Conservation (phyloP, 2,329 filamentous ascomycete genomes). For the Geosmithia putterillii region DNA sequence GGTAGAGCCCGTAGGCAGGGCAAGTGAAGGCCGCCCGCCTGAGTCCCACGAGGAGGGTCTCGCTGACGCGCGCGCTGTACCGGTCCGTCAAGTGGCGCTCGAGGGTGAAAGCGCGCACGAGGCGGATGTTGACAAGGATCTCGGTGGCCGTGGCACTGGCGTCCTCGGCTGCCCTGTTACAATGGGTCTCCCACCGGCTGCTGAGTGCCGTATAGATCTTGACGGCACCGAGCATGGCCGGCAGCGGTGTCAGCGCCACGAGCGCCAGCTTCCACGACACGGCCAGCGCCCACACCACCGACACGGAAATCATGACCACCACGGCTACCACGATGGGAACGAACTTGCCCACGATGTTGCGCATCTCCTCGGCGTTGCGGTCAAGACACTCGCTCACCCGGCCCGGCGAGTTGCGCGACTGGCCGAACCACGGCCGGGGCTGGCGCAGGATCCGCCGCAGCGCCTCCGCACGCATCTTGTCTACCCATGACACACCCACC, state of each 20-base stretch:
- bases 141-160: slow-evolving; percentile 53
- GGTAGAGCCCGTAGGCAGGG: slow-evolving; percentile 64
- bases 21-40: slow-evolving; percentile 56
- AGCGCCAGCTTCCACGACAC: slow-evolving; percentile 73
- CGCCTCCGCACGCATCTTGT: slow-evolving; percentile 55
- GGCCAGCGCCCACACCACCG: slow-evolving; percentile 60
- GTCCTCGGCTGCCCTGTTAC: slow-evolving; percentile 48
- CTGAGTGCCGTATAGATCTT: slow-evolving; percentile 53
- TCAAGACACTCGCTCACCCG: slow-evolving; percentile 63
- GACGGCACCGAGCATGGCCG: slow-evolving; percentile 54
- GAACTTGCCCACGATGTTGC: slow-evolving; percentile 70
- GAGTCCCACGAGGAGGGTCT: slow-evolving; percentile 48
- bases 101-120: slow-evolving; percentile 63
- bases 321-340: slow-evolving; percentile 58
- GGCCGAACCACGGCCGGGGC: slow-evolving; percentile 67
- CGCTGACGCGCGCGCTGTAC: slow-evolving; percentile 38
- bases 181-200: slow-evolving; percentile 58
- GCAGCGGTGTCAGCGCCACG: slow-evolving; percentile 57
- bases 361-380: slow-evolving; percentile 76
- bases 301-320: slow-evolving; percentile 52
- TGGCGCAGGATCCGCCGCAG: slow-evolving; percentile 62
- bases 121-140: slow-evolving; percentile 65
- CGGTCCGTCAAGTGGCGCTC: slow-evolving; percentile 60
- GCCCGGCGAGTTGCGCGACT: slow-evolving; percentile 48
- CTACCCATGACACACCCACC: slow-evolving; percentile 65